A percentile compares a stretch with the other conserved stretches of the same genome.
phyloP scores from a whole-genome alignment of 164 flowering plant species.

The Taxillus chinensis region DNA sequence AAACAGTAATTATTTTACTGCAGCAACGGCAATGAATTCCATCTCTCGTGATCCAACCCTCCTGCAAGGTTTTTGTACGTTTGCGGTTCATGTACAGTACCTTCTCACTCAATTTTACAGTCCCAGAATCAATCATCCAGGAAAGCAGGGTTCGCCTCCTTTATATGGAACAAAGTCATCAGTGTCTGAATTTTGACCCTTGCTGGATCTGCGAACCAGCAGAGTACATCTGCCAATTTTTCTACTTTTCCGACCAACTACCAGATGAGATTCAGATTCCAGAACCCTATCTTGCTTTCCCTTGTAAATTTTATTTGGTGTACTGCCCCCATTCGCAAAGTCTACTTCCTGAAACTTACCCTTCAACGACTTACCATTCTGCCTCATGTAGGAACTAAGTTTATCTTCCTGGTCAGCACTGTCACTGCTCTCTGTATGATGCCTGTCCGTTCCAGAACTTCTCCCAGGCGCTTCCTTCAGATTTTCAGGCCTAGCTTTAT shows the following conservation, averaged over 20 bases:
- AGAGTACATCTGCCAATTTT: slow-evolving; percentile 61
- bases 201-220: slow-evolving; percentile 57
- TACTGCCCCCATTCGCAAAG: slow-evolving; percentile 12
- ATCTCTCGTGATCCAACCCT: slow-evolving; percentile 88
- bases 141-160: slow-evolving; percentile 74
- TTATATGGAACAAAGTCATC: slow-evolving; percentile 67
- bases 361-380: slow-evolving; percentile 30
- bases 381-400: slow-evolving; percentile 27
- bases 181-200: slow-evolving; percentile 34
- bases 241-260: slow-evolving; percentile 49
- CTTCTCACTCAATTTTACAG: slow-evolving; percentile 53
- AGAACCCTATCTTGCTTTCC: slow-evolving; percentile 8
- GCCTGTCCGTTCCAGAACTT: slow-evolving; percentile 19
- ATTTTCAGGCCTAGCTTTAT: slow-evolving; percentile 14
- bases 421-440: slow-evolving; percentile 25
- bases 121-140: slow-evolving; percentile 85
- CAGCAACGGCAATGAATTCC: slow-evolving; percentile 96
- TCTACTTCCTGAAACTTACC: slow-evolving; percentile 16
- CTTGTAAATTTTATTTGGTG: slow-evolving; percentile 8
- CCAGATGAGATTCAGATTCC: slow-evolving; percentile 17
- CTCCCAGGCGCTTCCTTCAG: slow-evolving; percentile 15
- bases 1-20: slow-evolving; percentile 73
- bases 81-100: slow-evolving; percentile 80
- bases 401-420: slow-evolving; percentile 31
- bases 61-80: slow-evolving; percentile 47